Evolutionary conservation across 345 rosid genomes (phyloP).

Genomic region (Eucalyptus virginea): DNA sequence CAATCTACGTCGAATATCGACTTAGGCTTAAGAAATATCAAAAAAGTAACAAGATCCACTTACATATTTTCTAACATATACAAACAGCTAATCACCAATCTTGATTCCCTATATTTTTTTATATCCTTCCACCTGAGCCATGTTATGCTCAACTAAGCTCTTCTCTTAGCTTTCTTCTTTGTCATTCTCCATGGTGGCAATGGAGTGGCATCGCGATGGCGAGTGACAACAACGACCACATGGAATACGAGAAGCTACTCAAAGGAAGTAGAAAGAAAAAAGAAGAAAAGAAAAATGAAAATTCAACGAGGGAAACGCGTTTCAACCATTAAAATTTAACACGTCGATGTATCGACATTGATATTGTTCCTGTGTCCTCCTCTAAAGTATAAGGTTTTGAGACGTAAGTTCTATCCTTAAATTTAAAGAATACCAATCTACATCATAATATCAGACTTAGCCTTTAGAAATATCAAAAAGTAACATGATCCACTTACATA

Average conservation of each 20-base stretch:
- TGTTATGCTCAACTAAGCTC: background rate
- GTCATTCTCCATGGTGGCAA: background rate
- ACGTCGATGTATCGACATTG: background rate
- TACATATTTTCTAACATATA: background rate
- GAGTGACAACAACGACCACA: background rate
- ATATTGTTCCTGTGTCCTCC: background rate
- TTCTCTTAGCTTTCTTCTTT: background rate
- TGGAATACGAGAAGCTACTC: background rate
- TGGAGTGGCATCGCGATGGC: background rate
- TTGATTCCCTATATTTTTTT: background rate
- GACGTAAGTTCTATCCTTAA: background rate
- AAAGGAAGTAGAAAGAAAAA: background rate
- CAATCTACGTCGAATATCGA: background rate
- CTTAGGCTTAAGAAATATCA: background rate
- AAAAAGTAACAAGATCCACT: background rate
- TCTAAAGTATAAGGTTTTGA: background rate
- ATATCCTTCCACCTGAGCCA: background rate
- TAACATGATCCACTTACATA: background rate
- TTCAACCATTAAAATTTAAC: background rate
- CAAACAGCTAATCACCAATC: background rate
- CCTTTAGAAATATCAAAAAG: background rate
- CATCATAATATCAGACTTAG: background rate
- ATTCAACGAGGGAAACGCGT: background rate
- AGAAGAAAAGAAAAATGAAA: background rate
- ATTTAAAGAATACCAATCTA: background rate